phyloP scores from a whole-genome alignment of 2,329 filamentous ascomycete genomes.

The Lecanicillium sp. region DNA sequence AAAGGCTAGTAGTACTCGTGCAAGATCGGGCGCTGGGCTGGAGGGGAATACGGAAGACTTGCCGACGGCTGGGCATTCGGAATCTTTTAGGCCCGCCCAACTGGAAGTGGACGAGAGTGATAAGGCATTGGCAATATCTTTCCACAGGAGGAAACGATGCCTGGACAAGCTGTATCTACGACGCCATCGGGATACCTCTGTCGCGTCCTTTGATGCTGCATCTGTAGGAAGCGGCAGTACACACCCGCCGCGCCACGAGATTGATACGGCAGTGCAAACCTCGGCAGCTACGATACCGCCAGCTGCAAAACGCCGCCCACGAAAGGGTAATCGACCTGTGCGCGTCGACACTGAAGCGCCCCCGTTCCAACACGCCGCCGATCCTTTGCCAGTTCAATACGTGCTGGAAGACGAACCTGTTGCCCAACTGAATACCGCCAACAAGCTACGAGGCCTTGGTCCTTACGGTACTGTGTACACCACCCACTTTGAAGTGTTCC shows the following conservation, averaged over 20 bases:
- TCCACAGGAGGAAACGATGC: constrained; percentile 43
- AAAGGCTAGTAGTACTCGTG: background rate
- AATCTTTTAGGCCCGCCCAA: constrained; percentile 40
- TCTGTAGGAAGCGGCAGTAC: constrained; percentile 1
- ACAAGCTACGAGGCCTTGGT: constrained; percentile 43
- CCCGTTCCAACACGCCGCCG: constrained; percentile 44
- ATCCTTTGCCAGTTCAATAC: constrained; percentile 32
- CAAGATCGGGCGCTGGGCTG: background rate
- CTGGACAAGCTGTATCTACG: constrained; percentile 48
- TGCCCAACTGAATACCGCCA: constrained; percentile 8
- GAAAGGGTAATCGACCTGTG: constrained; percentile 36
- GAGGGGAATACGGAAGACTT: too few relatives aligned
- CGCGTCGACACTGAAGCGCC: constrained; percentile 42
- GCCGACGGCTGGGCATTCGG: constrained; percentile 7
- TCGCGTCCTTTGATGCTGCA: background rate
- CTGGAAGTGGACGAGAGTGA: constrained; percentile 40
- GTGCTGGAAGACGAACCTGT: constrained; percentile 4
- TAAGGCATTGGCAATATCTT: constrained; percentile 27
- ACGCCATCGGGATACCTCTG: constrained; percentile 20
- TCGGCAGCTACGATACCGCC: constrained; percentile 1
- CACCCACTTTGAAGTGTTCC: constrained; percentile 55
- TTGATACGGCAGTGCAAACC: too few relatives aligned
- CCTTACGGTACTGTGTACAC: constrained; percentile 56
- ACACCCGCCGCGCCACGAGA: too few relatives aligned
- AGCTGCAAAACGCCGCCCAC: constrained; percentile 22